Evolutionary conservation across 495 filamentous ascomycete genomes (phyloP), one percentile per base, ranked within the genome.

Genomic region (Penicillium chermesinum): DNA sequence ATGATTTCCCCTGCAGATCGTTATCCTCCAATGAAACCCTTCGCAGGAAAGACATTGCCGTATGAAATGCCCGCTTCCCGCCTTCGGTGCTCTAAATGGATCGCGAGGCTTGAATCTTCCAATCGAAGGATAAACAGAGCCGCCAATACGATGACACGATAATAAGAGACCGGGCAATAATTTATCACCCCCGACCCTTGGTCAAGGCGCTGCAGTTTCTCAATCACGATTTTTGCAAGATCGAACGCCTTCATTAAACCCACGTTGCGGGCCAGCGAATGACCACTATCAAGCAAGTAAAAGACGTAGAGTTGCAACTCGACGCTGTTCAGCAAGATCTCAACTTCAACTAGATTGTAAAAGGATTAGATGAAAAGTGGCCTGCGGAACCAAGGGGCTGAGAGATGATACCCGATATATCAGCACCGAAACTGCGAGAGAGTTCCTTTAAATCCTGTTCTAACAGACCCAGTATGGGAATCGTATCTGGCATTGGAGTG

Each of bases 301-400:
- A 50, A 58, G 8, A 58, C 50, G 15, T 57, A 53, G n/a, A 58
- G 42, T 19, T 53, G 50, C 2, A 58, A 18, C 12, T 34, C 54
- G 2, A 36, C 25, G 10, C 41, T 27, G 17, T 40, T 43, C 2
- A 50, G 38, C 18, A 53, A 18, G 15, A 51, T 45, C 9, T 53
- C 36, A 27, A 48, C 40, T 22, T 58, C 46, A 6, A n/a, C 47
- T 49, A 18, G 5, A 30, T 30, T 30, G 15, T 6, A 37, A 37
- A 7, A n/a, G 35, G 6, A 41, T 41, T 20, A 18, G 15, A 41
- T 7, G 18, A 21, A 19, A 3, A 14, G 5, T 38, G 4, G 16
- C 6, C 5, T 38, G 35, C 13, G 4, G 14, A 6, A 6, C 4
- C 5, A 38, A 38, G 35, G 4, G 35, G 4, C 6, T 38, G 16